Conservation (phyloP, 1,284 basidiomycete genomes). For the Takashimella tepidaria region DNA sequence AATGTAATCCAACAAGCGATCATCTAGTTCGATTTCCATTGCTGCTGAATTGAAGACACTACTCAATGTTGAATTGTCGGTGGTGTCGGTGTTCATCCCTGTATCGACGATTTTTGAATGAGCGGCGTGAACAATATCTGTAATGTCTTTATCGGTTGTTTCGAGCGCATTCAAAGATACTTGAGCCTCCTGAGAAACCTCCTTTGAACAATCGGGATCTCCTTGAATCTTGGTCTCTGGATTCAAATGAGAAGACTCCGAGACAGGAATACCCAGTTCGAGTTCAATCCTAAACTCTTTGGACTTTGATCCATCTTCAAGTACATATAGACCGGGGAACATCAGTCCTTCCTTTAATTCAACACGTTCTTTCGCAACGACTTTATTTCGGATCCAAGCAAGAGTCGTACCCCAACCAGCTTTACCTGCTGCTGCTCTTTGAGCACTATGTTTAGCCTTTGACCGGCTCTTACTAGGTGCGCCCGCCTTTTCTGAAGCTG, state of each 20-base stretch:
- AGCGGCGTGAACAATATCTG: neutral
- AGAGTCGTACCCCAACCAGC: constrained; percentile 34
- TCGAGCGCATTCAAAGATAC: neutral
- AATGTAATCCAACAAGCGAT: neutral
- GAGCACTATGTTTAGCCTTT: neutral
- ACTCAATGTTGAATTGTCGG: neutral
- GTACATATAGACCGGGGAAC: constrained; percentile 38
- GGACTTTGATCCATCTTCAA: constrained; percentile 27
- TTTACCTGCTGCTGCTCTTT: constrained; percentile 16
- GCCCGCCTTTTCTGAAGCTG: constrained; percentile 4
- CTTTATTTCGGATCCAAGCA: constrained; percentile 19
- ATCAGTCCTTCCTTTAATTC: constrained; percentile 28
- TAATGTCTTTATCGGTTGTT: neutral
- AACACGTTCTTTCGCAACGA: constrained; percentile 18
- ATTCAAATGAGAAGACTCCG: too few species aligned
- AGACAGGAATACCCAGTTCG: constrained; percentile 12
- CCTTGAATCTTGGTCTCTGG: constrained; percentile 13
- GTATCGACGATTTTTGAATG: neutral
- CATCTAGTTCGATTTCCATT: neutral
- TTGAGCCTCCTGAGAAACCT: neutral
- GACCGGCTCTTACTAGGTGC: neutral
- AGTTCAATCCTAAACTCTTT: constrained; percentile 40
- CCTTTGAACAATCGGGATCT: neutral
- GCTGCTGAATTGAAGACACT: neutral
- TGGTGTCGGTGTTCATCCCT: neutral